Evolutionary conservation across 2,329 filamentous ascomycete species (phyloP), one percentile per base, ranked within the genome.

Genomic region (Dendryphion nanum): DNA sequence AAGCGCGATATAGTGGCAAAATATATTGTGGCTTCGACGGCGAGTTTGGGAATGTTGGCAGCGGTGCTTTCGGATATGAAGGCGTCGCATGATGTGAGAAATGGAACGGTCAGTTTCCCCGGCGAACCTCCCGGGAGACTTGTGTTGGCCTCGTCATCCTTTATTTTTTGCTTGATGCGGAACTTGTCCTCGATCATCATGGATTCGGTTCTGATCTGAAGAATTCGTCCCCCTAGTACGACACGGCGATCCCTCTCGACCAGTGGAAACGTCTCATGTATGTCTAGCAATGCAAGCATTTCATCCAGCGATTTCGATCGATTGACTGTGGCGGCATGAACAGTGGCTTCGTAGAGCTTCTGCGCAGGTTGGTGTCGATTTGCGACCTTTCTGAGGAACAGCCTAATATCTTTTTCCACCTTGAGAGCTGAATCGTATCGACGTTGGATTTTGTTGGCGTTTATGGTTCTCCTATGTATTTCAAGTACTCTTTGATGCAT

Each of bases 261-360:
- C 40, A 42, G 23, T 37, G 52, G 34, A 19, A 42, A 38, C 30
- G 42, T 18, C 18, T 53, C 37, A 13, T 47, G 13, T 18, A 64
- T 26, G 1, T 29, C 47, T 18, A 66, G 35, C 18, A 33, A 37
- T 19, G 42, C 40, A 21, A 61, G 24, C 3, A 31, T 23, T 7
- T 35, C 33, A 18, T 56, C 55, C 6, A 63, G 36, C 31, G 53
- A 32, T 8, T 18, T 12, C 15, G 32, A 19, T 19, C 18, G 14
- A 24, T 28, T 43, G 29, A 38, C 45, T n/a, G n/a, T n/a, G n/a
- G n/a, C n/a, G 5, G 50, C 46, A 30, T 59, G 44, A 5, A 64
- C 18, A 1, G 48, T 63, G 10, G 68, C 66, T 30, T 69, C 58
- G 19, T 68, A 56, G 12, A 71, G 64, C 35, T 66, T 70, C 32